These are phyloP conservation scores for Microbotryum intermedium DNA, from an alignment of 1,284 basidiomycete genomes.

Conservation along the genomic window DNA sequence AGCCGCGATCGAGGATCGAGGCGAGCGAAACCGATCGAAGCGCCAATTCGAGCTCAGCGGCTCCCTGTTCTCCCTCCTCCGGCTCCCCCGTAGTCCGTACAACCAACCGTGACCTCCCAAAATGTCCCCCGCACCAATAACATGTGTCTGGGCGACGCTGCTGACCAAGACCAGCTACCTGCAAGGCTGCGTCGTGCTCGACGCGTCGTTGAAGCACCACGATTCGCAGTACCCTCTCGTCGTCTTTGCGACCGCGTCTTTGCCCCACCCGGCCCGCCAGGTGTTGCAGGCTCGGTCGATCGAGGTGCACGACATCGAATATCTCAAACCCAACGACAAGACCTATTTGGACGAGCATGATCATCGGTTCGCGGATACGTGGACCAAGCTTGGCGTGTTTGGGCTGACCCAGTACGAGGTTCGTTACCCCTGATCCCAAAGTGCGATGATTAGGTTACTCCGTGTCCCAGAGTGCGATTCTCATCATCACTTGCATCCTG, in stretches of 20 bases:
- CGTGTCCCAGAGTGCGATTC: neutral
- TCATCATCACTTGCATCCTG: conserved; percentile 5
- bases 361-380: conserved; percentile 68
- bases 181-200: conserved; percentile 53
- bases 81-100: neutral
- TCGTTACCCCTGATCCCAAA: conserved; percentile 29
- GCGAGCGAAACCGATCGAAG: no score
- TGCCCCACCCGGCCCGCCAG: conserved; percentile 51
- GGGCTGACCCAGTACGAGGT: conserved; percentile 68
- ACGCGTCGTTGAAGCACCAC: conserved; percentile 56
- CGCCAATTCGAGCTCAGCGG: no score
- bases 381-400: conserved; percentile 80
- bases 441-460: no score
- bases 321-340: conserved; percentile 53
- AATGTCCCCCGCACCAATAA: neutral
- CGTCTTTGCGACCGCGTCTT: conserved; percentile 62
- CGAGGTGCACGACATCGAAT: conserved; percentile 51
- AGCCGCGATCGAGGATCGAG: no score
- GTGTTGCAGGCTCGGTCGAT: conserved; percentile 54
- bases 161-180: conserved; percentile 62
- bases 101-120: no score
- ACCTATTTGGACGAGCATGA: conserved; percentile 41
- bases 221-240: conserved; percentile 67
- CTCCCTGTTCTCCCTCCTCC: no score
- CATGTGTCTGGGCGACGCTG: conserved; percentile 48